Evolutionary conservation across 2,329 filamentous ascomycete genomes (phyloP), one percentile per base, ranked within the genome.

Genomic region (Alternaria ethzedia): DNA sequence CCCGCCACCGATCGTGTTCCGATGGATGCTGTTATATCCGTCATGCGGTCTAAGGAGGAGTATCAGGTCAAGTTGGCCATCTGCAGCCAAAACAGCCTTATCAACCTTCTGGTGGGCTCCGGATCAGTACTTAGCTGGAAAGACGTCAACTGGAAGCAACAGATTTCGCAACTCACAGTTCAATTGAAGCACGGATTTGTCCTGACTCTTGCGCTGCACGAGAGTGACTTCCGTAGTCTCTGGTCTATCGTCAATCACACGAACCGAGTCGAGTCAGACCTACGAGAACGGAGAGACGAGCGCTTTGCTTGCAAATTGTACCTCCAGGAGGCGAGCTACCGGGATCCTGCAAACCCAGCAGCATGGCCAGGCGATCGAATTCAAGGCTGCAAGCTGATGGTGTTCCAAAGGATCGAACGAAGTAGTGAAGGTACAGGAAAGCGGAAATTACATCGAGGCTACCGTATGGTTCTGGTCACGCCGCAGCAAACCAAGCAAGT

Each of bases 181-280:
- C 87, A 87, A 64, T 81, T 97, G 17, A 91, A 92, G 1, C 88
- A 92, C 68, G 92, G 92, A 1, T 95, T 96, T 73, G 82, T 90
- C 61, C 81, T 97, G 45, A 87, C 87, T 20, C 82, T 96, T 17
- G 88, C 91, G 66, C 89, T 94, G 75, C 85, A 85, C 13, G 91
- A 94, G 71, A 83, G 87, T n/a, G 93, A 97, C 75, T 97, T 91
- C 81, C 88, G 90, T 65, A 89, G 87, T 66, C 81, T 97, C 11
- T 94, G 90, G 88, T 91, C 89, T 70, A 93, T 96, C 79, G 93
- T 94, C 68, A 93, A 97, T 63, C 95, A 96, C 76, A 92, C 91
- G 25, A 87, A 86, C 68, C 93, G 91, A 72, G 88, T 95, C 3
- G 90, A 94, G 73, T 85, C 86, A 25, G 91, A 88, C 55, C 83